phyloP scores from a whole-genome alignment of 2,329 filamentous ascomycete species.

The Colletotrichum sp. region DNA sequence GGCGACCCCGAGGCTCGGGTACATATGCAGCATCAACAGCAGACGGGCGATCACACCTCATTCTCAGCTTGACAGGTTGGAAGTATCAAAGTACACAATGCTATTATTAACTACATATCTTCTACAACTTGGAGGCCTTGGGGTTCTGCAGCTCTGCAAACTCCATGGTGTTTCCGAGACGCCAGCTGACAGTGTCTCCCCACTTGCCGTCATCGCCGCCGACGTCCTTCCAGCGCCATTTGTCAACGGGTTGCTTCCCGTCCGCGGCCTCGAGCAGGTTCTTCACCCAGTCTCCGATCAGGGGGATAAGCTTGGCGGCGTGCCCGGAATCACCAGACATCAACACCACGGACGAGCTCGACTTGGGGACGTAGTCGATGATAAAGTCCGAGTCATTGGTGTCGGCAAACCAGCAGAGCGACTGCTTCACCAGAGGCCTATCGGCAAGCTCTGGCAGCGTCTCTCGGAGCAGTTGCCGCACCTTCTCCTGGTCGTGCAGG shows the following conservation, averaged over 20 bases:
- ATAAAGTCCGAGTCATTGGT: conserved; percentile 65
- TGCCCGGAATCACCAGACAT: conserved; percentile 66
- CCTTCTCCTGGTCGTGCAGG: conserved; percentile 53
- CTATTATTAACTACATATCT: not conserved
- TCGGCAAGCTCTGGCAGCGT: conserved; percentile 58
- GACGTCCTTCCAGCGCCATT: conserved; percentile 58
- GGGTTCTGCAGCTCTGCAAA: conserved; percentile 22
- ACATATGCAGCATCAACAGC: not conserved
- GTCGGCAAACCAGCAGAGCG: conserved; percentile 70
- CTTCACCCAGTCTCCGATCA: conserved; percentile 60
- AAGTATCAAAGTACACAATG: not conserved
- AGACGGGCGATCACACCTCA: not conserved
- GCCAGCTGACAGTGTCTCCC: conserved; percentile 40
- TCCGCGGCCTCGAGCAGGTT: conserved; percentile 44
- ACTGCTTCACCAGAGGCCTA: conserved; percentile 59
- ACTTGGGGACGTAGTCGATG: conserved; percentile 62
- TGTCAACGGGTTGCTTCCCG: conserved; percentile 43
- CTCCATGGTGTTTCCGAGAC: conserved; percentile 35
- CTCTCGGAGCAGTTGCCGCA: conserved; percentile 55
- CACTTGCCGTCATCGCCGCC: conserved; percentile 24
- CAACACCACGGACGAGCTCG: conserved; percentile 48
- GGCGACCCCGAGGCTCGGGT: not conserved
- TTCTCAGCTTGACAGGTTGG: not conserved
- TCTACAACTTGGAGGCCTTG: not conserved
- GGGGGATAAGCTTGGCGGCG: conserved; percentile 67